Percentiles rank a stretch among this genome's conserved stretches.
These are phyloP conservation scores for Nicotiana rustica DNA, from an alignment of 305 asterid species.

Conservation along the genomic window DNA sequence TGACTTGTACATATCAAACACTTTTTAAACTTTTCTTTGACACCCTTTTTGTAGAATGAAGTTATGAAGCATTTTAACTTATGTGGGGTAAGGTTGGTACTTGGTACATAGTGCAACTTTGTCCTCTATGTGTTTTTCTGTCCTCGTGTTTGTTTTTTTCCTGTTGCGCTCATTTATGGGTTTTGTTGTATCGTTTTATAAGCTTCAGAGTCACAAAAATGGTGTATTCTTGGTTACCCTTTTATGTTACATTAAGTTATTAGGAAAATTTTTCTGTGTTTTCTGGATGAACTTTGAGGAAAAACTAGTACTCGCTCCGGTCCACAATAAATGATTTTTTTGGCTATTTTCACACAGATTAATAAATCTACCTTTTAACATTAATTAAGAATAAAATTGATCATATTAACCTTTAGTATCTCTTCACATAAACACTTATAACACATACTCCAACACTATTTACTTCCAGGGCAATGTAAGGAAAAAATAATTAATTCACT, in stretches of 20 bases:
- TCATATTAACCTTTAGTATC: no score
- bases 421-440: no score
- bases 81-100: neutral
- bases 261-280: no score
- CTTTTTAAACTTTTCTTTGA: neutral
- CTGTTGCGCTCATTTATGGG: neutral
- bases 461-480: no score
- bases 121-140: neutral
- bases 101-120: constrained; percentile 14
- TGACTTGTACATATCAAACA: constrained; percentile 39
- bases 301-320: neutral
- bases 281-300: no score
- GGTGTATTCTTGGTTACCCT: neutral
- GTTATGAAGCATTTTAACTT: neutral
- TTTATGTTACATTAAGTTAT: no score
- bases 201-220: neutral
- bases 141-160: neutral
- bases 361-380: no score
- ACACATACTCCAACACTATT: no score
- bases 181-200: neutral
- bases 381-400: no score
- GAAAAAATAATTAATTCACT: no score
- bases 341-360: no score
- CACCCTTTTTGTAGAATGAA: neutral
- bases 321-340: no score